Evolutionary conservation across 768 basidiomycete genomes (phyloP), one percentile per base, ranked within the genome.

Genomic region (Lentinula sp.): DNA sequence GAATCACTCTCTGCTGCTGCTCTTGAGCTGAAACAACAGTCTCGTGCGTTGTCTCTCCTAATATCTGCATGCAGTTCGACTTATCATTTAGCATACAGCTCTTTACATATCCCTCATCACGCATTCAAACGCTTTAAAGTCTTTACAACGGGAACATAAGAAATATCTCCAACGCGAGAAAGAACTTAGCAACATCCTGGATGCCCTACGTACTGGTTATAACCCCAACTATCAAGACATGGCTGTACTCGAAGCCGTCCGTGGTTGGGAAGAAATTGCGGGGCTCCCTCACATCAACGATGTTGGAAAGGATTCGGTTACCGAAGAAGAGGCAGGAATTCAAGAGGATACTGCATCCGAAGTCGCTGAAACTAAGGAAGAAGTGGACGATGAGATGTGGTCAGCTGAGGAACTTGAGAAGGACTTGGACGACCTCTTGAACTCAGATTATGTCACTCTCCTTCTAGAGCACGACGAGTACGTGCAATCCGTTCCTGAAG

Each of bases 211-310:
- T 21, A 82, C 84, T 9, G 87, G 89, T 4, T 98, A 97, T 76
- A 99, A 99, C 71, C 96, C 96, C 15, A 99, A 99, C 72, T 98
- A 98, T 74, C 95, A 98, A 71, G 96, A 99, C 70, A 98, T 99
- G 96, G 95, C 94, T 2, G 96, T 98, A 52, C 83, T 97, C 32
- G 95, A 96, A 66, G 95, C 96, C 16, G 95, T 98, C 15, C 86
- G 94, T 51, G 95, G 95, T 13, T 98, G 92, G 87, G 91, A 94
- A 70, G 86, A 81, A 46, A 78, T 86, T 7, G 85, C 88, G 11
- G 81, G 82, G 1, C 73, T 90, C 18, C 86, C 86, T 1, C 88
- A 88, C 60, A 87, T 89, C 68, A 86, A 87, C 63, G 87, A 90
- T 52, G 80, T 82, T 7, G 81, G 77, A 31, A 85, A 85, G 66